phyloP scores from a whole-genome alignment of 345 rosid genomes.

The Hibiscus tridactylites region DNA sequence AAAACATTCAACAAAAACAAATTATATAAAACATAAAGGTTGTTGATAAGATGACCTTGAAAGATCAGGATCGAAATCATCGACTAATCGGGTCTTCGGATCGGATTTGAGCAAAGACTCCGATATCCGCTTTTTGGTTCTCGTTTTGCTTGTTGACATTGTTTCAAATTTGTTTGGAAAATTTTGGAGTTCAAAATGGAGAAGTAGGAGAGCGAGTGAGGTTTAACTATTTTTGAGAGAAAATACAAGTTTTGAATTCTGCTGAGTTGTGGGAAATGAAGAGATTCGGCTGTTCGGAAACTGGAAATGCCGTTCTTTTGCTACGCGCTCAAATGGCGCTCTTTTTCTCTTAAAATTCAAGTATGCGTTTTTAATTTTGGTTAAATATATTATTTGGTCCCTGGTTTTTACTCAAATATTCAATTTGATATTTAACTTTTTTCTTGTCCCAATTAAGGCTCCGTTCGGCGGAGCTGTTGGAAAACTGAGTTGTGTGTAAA shows the following conservation, averaged over 20 bases:
- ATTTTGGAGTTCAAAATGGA: neutral
- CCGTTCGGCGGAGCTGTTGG: no score
- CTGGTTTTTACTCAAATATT: no score
- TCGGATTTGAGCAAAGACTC: constrained; percentile 32
- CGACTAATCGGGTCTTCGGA: constrained; percentile 21
- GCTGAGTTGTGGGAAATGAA: neutral
- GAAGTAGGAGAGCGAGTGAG: neutral
- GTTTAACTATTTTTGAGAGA: neutral
- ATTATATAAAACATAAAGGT: neutral
- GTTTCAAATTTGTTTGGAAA: neutral
- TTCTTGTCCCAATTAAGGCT: no score
- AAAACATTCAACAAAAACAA: neutral
- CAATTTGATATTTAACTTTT: no score
- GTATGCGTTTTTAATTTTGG: neutral
- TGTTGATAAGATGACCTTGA: constrained; percentile 33
- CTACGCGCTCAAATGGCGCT: constrained; percentile 2
- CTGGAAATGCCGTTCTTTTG: neutral
- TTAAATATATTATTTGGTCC: no score
- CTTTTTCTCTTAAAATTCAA: neutral
- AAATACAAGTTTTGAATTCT: neutral
- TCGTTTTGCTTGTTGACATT: constrained; percentile 31
- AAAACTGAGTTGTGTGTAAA: no score
- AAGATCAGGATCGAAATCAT: constrained; percentile 48
- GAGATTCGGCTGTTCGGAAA: neutral
- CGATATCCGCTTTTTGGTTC: constrained; percentile 33